Percentiles rank a stretch among this genome's conserved stretches.
These are phyloP conservation scores for Cyberlindnera misumaiensis DNA, from an alignment of 805 yeast genomes.

Conservation along the genomic window DNA sequence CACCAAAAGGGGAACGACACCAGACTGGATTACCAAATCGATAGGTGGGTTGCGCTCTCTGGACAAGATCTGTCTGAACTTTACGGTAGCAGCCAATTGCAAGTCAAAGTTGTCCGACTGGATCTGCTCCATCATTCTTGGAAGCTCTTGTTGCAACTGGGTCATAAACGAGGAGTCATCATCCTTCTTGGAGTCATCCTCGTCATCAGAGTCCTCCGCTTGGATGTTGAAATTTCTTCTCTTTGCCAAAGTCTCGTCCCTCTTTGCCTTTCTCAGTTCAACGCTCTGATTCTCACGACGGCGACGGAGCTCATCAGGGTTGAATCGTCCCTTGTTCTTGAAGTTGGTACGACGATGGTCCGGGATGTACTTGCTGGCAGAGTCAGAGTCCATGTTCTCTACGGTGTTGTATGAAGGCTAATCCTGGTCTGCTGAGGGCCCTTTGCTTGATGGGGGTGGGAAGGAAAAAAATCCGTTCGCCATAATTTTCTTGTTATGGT, in stretches of 20 bases:
- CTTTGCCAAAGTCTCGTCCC: slow-evolving; percentile 91
- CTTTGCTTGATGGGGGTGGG: background rate
- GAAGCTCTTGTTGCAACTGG: slow-evolving; percentile 62
- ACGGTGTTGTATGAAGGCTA: too few relatives aligned
- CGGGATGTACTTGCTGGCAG: slow-evolving; percentile 82
- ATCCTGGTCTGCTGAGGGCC: too few relatives aligned
- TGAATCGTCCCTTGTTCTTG: slow-evolving; percentile 90
- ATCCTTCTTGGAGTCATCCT: slow-evolving; percentile 24
- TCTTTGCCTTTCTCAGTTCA: slow-evolving; percentile 90
- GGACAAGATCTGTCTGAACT: slow-evolving; percentile 87
- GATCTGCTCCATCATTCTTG: slow-evolving; percentile 78
- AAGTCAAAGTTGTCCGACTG: slow-evolving; percentile 67
- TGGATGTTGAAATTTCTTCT: slow-evolving; percentile 69
- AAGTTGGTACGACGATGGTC: slow-evolving; percentile 96
- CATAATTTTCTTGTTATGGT: slow-evolving; percentile 2
- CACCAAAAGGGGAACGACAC: slow-evolving; percentile 89
- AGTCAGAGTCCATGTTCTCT: slow-evolving; percentile 59
- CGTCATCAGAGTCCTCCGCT: slow-evolving; percentile 48
- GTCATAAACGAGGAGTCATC: slow-evolving; percentile 37
- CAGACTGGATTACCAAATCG: slow-evolving; percentile 84
- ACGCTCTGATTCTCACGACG: slow-evolving; percentile 97
- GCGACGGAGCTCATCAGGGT: slow-evolving; percentile 93
- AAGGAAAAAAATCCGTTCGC: slow-evolving; percentile 1
- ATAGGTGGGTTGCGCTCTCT: slow-evolving; percentile 96
- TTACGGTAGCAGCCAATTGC: slow-evolving; percentile 84